Percentiles rank a stretch among this genome's conserved stretches.
Conservation (phyloP, 768 basidiomycete species). For the Lyophyllum semitale region DNA sequence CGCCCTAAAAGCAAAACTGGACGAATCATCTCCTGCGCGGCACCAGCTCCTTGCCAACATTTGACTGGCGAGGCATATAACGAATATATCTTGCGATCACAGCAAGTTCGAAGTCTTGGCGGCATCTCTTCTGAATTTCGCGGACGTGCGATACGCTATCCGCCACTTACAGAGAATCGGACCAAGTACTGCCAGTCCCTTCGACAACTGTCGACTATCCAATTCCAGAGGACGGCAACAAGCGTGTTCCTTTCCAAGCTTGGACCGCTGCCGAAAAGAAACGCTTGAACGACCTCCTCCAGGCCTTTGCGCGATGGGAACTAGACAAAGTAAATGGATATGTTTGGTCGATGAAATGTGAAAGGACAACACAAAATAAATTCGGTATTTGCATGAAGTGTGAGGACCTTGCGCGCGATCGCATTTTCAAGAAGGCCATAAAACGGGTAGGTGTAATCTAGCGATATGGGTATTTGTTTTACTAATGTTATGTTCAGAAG, state of each 20-base stretch:
- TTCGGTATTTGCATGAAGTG: not conserved
- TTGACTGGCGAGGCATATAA: not conserved
- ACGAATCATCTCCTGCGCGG: too few relatives aligned
- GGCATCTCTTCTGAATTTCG: slow-evolving; percentile 1
- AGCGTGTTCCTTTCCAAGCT: not conserved
- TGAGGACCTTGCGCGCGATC: not conserved
- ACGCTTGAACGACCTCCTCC: not conserved
- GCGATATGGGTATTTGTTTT: not conserved
- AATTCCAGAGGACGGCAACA: not conserved
- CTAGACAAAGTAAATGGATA: not conserved
- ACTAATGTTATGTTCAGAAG: not conserved
- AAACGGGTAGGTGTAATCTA: not conserved
- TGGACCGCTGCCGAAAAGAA: not conserved
- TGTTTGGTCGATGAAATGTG: not conserved
- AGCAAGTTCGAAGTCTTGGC: not conserved
- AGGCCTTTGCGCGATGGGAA: not conserved
- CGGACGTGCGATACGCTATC: not conserved
- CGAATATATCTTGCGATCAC: not conserved
- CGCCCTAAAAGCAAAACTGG: too few relatives aligned
- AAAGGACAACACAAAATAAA: not conserved
- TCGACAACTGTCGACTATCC: not conserved
- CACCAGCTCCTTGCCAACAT: not conserved
- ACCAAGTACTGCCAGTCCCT: not conserved
- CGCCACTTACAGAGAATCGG: not conserved
- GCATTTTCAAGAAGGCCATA: not conserved